Base-by-base conservation (phyloP, 768 basidiomycete species). In the Pulveroboletus sp. region DNA sequence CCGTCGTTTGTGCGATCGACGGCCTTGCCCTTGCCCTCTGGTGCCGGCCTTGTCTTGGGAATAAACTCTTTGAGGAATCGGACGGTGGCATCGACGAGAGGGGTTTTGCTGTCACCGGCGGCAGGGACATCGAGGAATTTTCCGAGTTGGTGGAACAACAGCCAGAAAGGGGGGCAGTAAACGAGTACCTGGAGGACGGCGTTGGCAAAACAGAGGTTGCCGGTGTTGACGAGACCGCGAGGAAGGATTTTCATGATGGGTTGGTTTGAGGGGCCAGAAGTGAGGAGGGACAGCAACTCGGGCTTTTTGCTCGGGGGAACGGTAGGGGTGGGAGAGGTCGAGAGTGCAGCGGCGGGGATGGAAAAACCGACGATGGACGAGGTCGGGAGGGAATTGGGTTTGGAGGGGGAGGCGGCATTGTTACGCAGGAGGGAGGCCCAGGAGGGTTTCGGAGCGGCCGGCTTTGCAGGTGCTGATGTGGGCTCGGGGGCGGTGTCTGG, bases 201-300 rank as follows among this genome's bases (percentile, higher is more conserved):
- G 61, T 97, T 99, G 24, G 93, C 93, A 63, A 97, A 99, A 66
- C 95, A 99, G 84, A 97, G 85, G 69, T 99, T 99, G 1, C 95
- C 94, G 3, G 82, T 86, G 68, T 99, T 99, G 57, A 98, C 76
- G 42, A 99, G 71, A 5, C 95, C 95, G 13, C 94, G 76, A 1
- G 90, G 82, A 7, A 76, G 73, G 29, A 89, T 78, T 41, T 65
- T 68, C 30, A 64, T 49, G 31, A 22, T 7, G 10, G 57, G 46
- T 1, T 55, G 60, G 4, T 55, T 53, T 5, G 65, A 51, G 6
- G 74, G 63, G 0, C 71, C 73, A 1, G 69, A 67, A 9, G 69
- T 79, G 1, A 88, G 71, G n/a, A 87, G 74, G 0, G 68, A 70
- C 8, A 84, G 52, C 4, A 88, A 66, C 51, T 80, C 82, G 4